Evolutionary conservation across 306 rosid species (phyloP).

Genomic region (Dryas octopetala): DNA sequence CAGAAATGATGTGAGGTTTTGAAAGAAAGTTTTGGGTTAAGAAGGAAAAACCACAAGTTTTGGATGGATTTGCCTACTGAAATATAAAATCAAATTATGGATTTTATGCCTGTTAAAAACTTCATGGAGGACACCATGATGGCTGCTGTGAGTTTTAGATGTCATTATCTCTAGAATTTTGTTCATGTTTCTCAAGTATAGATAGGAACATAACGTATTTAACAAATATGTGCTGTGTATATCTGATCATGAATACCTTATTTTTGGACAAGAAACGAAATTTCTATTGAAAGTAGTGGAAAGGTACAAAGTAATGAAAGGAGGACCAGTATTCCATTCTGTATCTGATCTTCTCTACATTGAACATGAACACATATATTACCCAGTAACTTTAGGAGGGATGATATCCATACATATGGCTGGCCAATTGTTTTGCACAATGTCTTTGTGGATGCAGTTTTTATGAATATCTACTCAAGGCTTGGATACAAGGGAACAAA

Average conservation of each 20-base stretch:
- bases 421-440: slow-evolving; percentile 20
- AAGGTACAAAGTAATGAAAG: neutral
- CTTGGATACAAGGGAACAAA: slow-evolving; percentile 67
- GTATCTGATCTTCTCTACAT: neutral
- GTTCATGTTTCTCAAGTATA: neutral
- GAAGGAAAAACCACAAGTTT: neutral
- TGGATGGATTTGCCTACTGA: neutral
- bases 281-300: neutral
- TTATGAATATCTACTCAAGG: slow-evolving; percentile 69
- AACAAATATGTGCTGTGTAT: neutral
- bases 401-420: slow-evolving; percentile 1
- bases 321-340: neutral
- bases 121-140: neutral
- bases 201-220: neutral
- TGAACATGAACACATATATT: neutral
- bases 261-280: neutral
- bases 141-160: neutral
- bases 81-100: neutral
- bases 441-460: slow-evolving; percentile 40
- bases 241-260: neutral
- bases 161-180: neutral
- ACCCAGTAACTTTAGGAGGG: neutral
- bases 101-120: neutral
- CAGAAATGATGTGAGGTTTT: neutral
- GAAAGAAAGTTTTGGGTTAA: slow-evolving; percentile 2